These are phyloP conservation scores for Vanrija sp. DNA, from an alignment of 1,284 basidiomycete genomes.

Conservation along the genomic window DNA sequence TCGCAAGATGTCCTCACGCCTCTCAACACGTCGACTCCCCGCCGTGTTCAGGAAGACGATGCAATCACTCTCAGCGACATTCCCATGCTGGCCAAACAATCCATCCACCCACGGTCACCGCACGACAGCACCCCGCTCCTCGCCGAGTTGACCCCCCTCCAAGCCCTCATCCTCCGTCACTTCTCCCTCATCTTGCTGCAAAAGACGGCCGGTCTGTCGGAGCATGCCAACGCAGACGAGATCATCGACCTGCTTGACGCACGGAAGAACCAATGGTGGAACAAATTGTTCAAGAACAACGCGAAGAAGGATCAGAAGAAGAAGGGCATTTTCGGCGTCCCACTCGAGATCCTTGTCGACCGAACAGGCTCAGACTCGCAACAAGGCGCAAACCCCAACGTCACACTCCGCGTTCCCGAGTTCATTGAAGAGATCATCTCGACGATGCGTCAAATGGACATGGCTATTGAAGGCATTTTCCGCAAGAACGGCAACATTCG, in stretches of 20 bases:
- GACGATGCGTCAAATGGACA: slow-evolving; percentile 99
- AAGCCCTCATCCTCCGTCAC: slow-evolving; percentile 88
- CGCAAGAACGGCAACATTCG: slow-evolving; percentile 97
- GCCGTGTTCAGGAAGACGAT: slow-evolving; percentile 9
- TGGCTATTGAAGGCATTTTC: slow-evolving; percentile 99
- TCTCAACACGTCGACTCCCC: slow-evolving; percentile 73
- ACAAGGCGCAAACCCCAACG: slow-evolving; percentile 78
- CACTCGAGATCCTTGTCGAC: slow-evolving; percentile 91
- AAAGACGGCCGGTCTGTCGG: slow-evolving; percentile 66
- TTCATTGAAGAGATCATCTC: slow-evolving; percentile 97
- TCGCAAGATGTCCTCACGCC: slow-evolving; percentile 61
- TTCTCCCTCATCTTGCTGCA: slow-evolving; percentile 77
- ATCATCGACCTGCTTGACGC: slow-evolving; percentile 86
- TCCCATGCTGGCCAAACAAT: slow-evolving; percentile 70
- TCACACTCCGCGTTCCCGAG: slow-evolving; percentile 82
- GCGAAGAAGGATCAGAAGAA: slow-evolving; percentile 83
- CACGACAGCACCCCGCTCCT: slow-evolving; percentile 69
- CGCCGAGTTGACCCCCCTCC: slow-evolving; percentile 76
- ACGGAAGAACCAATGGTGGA: slow-evolving; percentile 95
- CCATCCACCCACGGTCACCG: slow-evolving; percentile 3
- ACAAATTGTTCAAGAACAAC: slow-evolving; percentile 86
- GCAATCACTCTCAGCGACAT: slow-evolving; percentile 83
- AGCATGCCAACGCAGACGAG: slow-evolving; percentile 85
- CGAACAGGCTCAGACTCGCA: slow-evolving; percentile 86
- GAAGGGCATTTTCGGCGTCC: slow-evolving; percentile 90